Conservation (phyloP, 305 asterid species). For the Salvia sclarea region DNA sequence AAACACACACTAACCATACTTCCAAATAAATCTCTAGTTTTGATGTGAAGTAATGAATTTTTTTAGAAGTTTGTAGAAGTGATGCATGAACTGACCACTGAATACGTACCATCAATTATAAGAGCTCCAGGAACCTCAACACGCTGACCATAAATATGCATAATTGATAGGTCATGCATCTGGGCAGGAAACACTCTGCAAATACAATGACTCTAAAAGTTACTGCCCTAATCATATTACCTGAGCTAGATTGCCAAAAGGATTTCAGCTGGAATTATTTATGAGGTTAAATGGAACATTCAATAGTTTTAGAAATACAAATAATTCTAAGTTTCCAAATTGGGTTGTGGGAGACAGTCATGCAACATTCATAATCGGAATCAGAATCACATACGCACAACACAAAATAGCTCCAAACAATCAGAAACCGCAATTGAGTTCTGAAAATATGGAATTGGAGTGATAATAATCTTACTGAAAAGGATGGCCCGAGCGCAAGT, state of each 20-base stretch:
- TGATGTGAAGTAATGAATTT: neutral
- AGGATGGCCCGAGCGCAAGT: constrained; percentile 73
- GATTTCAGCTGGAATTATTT: neutral
- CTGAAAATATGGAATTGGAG: neutral
- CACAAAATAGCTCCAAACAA: too few relatives aligned
- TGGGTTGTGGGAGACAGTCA: too few relatives aligned
- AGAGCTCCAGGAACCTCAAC: constrained; percentile 80
- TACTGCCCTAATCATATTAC: neutral
- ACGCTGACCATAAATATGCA: constrained; percentile 83
- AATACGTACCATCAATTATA: constrained; percentile 75
- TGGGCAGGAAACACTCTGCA: constrained; percentile 74
- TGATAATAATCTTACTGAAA: constrained; percentile 49
- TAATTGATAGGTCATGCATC: constrained; percentile 76
- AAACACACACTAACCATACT: neutral
- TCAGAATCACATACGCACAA: constrained; percentile 11
- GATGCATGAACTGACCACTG: constrained; percentile 11
- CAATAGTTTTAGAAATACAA: neutral
- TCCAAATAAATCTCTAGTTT: neutral
- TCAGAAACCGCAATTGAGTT: neutral
- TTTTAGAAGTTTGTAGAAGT: neutral
- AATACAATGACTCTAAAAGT: constrained; percentile 20
- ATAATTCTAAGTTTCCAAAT: neutral
- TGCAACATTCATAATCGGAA: neutral
- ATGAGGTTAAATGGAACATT: neutral
- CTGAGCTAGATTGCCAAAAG: constrained; percentile 12